These are phyloP conservation scores for Apiotrichum sp. DNA, from an alignment of 1,284 basidiomycete genomes.

Conservation along the genomic window DNA sequence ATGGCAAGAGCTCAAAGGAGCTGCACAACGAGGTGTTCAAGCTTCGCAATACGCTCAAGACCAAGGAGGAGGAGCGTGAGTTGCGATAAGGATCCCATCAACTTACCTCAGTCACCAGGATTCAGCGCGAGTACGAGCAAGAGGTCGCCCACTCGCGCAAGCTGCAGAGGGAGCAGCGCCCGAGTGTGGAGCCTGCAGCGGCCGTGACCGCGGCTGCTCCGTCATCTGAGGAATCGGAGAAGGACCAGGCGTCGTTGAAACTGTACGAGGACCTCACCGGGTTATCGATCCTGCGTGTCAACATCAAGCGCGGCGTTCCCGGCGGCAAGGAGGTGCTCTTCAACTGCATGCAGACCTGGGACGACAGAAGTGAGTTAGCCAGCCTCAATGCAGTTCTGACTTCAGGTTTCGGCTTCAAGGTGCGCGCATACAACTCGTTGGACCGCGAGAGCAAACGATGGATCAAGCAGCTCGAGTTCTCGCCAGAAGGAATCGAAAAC, in stretches of 20 bases:
- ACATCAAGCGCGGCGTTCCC: constrained; percentile 22
- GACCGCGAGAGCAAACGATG: constrained; percentile 23
- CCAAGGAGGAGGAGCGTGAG: constrained; percentile 38
- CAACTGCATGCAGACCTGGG: constrained; percentile 39
- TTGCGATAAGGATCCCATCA: not conserved
- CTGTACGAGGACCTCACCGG: constrained; percentile 45
- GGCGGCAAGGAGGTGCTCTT: constrained; percentile 35
- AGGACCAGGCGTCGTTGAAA: constrained; percentile 17
- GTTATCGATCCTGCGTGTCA: constrained; percentile 35
- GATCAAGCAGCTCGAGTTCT: constrained; percentile 24
- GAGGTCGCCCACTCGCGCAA: constrained; percentile 38
- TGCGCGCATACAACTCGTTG: constrained; percentile 32
- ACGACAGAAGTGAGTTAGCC: constrained; percentile 34
- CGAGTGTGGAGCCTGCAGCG: not conserved
- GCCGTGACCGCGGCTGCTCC: not conserved
- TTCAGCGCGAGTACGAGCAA: constrained; percentile 37
- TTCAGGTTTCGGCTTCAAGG: constrained; percentile 42
- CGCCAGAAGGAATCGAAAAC: constrained; percentile 26
- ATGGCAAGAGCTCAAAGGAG: constrained; percentile 31
- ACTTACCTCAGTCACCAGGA: constrained; percentile 18
- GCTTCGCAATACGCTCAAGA: constrained; percentile 23
- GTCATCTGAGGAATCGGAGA: constrained; percentile 3
- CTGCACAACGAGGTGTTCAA: constrained; percentile 33
- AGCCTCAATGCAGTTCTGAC: not conserved
- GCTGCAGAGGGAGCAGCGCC: constrained; percentile 21